A percentile compares a stretch with the other conserved stretches of the same genome.
These are phyloP conservation scores for Penicillium bovifimosum DNA, from an alignment of 495 filamentous ascomycete genomes.

Conservation along the genomic window DNA sequence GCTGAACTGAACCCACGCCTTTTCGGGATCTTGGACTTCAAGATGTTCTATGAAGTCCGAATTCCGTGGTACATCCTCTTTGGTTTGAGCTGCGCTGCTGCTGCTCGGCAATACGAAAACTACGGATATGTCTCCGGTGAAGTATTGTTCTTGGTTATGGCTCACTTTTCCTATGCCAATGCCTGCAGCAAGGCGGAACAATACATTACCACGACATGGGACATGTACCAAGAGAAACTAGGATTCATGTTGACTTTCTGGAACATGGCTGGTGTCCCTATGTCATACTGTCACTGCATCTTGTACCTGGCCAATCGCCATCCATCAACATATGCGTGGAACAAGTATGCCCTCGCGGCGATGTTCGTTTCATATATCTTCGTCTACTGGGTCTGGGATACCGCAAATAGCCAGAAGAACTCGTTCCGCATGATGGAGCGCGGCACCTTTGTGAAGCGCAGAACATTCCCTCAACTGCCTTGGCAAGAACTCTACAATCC, in stretches of 20 bases:
- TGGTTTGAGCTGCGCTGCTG: slow-evolving; percentile 66
- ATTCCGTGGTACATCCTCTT: slow-evolving; percentile 94
- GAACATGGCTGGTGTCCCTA: slow-evolving; percentile 93
- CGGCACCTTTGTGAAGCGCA: slow-evolving; percentile 62
- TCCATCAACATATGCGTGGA: slow-evolving; percentile 73
- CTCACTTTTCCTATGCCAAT: slow-evolving; percentile 89
- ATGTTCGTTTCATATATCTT: slow-evolving; percentile 70
- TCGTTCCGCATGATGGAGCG: slow-evolving; percentile 76
- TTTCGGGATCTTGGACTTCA: slow-evolving; percentile 76
- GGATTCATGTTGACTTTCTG: slow-evolving; percentile 99
- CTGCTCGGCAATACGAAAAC: slow-evolving; percentile 75
- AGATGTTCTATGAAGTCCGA: slow-evolving; percentile 98
- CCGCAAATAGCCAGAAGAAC: slow-evolving; percentile 88
- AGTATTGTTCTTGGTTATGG: slow-evolving; percentile 77
- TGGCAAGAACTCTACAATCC: slow-evolving; percentile 77
- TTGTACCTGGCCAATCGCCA: slow-evolving; percentile 84
- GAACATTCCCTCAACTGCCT: slow-evolving; percentile 82
- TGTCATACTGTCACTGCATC: slow-evolving; percentile 93
- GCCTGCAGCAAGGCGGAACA: slow-evolving; percentile 95
- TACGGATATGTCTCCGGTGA: slow-evolving; percentile 87
- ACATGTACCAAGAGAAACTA: slow-evolving; percentile 99
- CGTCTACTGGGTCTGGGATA: slow-evolving; percentile 90
- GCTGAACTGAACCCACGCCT: slow-evolving; percentile 93
- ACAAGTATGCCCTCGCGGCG: slow-evolving; percentile 50
- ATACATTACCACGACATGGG: slow-evolving; percentile 71